Base-by-base conservation (phyloP, 2,329 filamentous ascomycete genomes). In the Cladosporium halotolerans region DNA sequence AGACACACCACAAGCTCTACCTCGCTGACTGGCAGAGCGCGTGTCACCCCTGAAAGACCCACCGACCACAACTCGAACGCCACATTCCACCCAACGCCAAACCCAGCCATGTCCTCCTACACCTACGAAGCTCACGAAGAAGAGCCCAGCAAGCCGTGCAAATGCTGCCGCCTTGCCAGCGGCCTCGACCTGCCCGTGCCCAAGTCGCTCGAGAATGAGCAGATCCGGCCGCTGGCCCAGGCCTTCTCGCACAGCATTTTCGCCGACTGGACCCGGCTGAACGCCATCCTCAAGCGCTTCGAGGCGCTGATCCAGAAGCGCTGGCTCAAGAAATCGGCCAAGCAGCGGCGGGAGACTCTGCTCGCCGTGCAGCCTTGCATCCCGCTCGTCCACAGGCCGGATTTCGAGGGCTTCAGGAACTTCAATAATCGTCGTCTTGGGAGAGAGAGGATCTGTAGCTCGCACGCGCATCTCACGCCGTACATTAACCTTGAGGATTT, bases 401-500 rank as follows among this genome's bases (percentile, higher is more conserved):
- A 83, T 54, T 77, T 80, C 36, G 61, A 64, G 6, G 63, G 61
- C 19, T 63, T 70, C 36, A 58, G 64, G n/a, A 54, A 60, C 3
- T 32, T 45, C 32, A 54, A 53, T 9, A 63, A 60, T 40, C 61
- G 8, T 45, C 38, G 28, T 53, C 45, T 40, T 4, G 13, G 28
- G 1, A 57, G 60, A 5, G 46, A 54, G 2, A 53, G 55, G 10
- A 61, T 58, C 3, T 58, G 57, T 23, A 46, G 45, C 7, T 55
- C 57, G 2, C 69, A 73, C 5, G 51, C 66, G 8, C 80, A 68
- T 55, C 62, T 79, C 40, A 81, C 73, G 71, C 80, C 80, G 0
- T 70, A 76, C 43, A 75, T 84, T 62, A 84, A 84, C 57, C 68
- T 78, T 39, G 77, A 84, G 52, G 80, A 84, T 58, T 66, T 84